A percentile compares a stretch with the other conserved stretches of the same genome.
Conservation (phyloP, 169 alveolate species). For the Theileria parva region DNA sequence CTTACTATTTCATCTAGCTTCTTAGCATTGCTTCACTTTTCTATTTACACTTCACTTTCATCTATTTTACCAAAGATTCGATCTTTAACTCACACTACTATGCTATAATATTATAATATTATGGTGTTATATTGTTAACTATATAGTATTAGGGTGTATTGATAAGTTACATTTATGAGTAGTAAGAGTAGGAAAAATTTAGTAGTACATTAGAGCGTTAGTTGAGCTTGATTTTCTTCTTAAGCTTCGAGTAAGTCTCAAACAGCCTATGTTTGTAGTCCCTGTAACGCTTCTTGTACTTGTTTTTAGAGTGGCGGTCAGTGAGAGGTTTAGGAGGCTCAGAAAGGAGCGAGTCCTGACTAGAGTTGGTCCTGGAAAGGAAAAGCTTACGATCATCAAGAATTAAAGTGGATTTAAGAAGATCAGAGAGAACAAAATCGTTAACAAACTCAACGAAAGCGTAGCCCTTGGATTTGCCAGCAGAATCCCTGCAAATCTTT, state of each 20-base stretch:
- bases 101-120: no score
- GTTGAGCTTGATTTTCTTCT: conserved; percentile 18
- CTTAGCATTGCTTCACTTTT: no score
- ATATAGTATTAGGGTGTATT: background rate
- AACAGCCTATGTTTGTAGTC: background rate
- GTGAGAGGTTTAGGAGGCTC: background rate
- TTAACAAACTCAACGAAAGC: conserved; percentile 62
- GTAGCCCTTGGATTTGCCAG: conserved; percentile 62
- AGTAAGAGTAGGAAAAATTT: background rate
- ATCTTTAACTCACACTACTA: no score
- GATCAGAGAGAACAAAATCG: conserved; percentile 48
- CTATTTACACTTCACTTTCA: no score
- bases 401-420: conserved; percentile 36
- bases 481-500: conserved; percentile 44
- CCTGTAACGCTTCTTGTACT: background rate
- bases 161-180: background rate
- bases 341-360: background rate
- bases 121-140: background rate
- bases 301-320: background rate
- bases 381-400: conserved; percentile 52
- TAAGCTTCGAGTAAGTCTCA: background rate
- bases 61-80: background rate
- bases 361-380: conserved; percentile 38
- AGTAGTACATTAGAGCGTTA: background rate
- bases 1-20: no score